Evolutionary conservation across 805 yeast species (phyloP), one percentile per base, ranked within the genome.

Genomic region (Candida hispaniensis): DNA sequence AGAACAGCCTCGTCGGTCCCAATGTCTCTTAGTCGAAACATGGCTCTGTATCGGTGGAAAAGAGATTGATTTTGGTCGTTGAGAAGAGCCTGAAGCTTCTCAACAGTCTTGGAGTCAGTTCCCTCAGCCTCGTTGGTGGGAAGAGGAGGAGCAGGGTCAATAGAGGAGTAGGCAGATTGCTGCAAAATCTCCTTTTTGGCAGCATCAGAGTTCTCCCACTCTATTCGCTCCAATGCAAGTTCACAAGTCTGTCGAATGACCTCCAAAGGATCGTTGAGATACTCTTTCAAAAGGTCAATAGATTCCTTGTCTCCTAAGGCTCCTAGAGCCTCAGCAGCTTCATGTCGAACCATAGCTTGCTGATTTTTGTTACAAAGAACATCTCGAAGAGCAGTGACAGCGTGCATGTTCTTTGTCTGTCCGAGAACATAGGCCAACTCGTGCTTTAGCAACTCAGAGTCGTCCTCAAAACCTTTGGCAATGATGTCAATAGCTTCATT

Each of bases 141-240:
- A 56, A 91, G 61, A 6, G 99, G 97, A 38, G 99, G 99, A 14
- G 99, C 98, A 28, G 99, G 99, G 54, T 91, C 99, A 43, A 91
- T 79, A 26, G 94, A 80, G 18, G 79, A 68, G 61, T 80, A 88
- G 22, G 79, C 69, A 12, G 93, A 79, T 49, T 69, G 59, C 54
- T 79, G 88, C 46, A 88, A 62, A 14, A 60, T 60, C 56, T 91
- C 97, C 5, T 64, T 62, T 54, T 72, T 73, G 17, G 77, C 63
- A 26, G 62, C 52, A 39, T 72, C 78, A 24, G 85, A 72, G 53
- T 75, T 70, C 57, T 80, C 91, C 97, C 97, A 93, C 44, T 75
- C 73, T 54, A 91, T 88, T 61, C 97, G 75, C 51, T 76, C 95
- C 47, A 91, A 78, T 6, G 98, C 97, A 55, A 91, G 71, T 61